Base-by-base conservation (phyloP, 169 alveolate species). In the Theileria luwenshuni region DNA sequence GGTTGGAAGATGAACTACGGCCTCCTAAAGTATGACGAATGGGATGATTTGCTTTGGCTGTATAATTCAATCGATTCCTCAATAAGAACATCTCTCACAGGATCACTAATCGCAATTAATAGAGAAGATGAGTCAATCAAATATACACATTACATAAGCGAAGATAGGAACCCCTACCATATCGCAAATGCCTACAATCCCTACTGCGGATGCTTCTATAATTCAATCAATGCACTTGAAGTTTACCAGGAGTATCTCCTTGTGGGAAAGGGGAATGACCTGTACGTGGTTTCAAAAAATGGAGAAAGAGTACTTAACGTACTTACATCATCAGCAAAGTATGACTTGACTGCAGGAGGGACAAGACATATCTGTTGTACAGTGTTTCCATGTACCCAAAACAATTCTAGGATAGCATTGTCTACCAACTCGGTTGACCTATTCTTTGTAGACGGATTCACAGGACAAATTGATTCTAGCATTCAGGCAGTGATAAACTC, bases 41-140 rank as follows among this genome's bases (percentile, higher is more conserved):
- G 87, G 87, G 72, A 79, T 19, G 79, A 79, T 13, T 8, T 79
- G 25, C 23, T 79, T 17, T 79, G 87, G 87, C 56, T 79, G 32
- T 79, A 79, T 56, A 79, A 79, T 59, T 48, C 76, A 27, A 47
- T 79, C 19, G 54, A 54, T 5, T 38, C 83, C 21, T 47, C 75
- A 13, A 49, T 69, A 8, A 74, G 73, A 54, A 70, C 81, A 8
- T 64, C 77, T n/a, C 59, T 79, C 17, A 70, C 72, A 12, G 87
- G 87, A 2, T 48, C 87, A 1, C 13, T 79, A 23, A 71, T 71
- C 28, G 87, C 77, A n/a, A 35, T 79, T 5, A 43, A 33, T 19
- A 52, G 49, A n/a, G 83, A 61, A 12, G 83, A 79, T 35, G 30
- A 79, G 49, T 17, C 75, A 6, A 48, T 79, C 23, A 79, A 79